Evolutionary conservation across 1,139 yeast species (phyloP).

Genomic region (Schizosaccharomyces versatilis): DNA sequence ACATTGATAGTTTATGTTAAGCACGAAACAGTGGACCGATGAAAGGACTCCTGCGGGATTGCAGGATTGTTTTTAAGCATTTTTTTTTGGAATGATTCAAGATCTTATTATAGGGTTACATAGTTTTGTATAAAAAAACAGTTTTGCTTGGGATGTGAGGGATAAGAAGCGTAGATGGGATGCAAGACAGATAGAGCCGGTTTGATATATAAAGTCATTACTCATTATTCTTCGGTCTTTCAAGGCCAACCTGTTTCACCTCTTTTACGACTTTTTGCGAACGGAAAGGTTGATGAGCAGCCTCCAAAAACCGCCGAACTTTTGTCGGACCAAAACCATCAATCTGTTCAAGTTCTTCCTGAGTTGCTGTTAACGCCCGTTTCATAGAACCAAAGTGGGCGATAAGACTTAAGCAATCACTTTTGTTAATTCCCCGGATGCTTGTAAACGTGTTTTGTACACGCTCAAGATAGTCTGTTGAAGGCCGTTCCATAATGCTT

Average conservation of each 20-base stretch:
- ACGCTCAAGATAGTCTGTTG: conserved; percentile 29
- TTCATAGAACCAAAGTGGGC: conserved; percentile 33
- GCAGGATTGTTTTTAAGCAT: too few relatives aligned
- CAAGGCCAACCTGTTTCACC: too few relatives aligned
- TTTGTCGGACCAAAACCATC: conserved; percentile 39
- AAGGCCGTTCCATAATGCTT: conserved; percentile 25
- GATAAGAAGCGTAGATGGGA: too few relatives aligned
- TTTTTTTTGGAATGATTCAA: too few relatives aligned
- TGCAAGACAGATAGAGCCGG: too few relatives aligned
- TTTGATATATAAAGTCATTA: too few relatives aligned
- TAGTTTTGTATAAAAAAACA: too few relatives aligned
- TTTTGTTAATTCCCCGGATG: conserved; percentile 34
- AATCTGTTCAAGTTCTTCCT: conserved; percentile 18
- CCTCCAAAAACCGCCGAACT: conserved; percentile 24
- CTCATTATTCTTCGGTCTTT: too few relatives aligned
- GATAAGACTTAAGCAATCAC: conserved; percentile 34
- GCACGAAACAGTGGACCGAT: too few relatives aligned
- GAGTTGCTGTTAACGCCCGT: conserved; percentile 25
- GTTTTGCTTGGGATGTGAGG: too few relatives aligned
- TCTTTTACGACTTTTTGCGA: conserved; percentile 1
- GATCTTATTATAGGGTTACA: too few relatives aligned
- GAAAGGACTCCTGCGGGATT: too few relatives aligned
- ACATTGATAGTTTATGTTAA: background rate
- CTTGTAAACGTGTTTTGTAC: conserved; percentile 31
- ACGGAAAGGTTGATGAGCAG: conserved; percentile 31